Evolutionary conservation across 768 basidiomycete genomes (phyloP).

Genomic region (Clathrus columnatus): DNA sequence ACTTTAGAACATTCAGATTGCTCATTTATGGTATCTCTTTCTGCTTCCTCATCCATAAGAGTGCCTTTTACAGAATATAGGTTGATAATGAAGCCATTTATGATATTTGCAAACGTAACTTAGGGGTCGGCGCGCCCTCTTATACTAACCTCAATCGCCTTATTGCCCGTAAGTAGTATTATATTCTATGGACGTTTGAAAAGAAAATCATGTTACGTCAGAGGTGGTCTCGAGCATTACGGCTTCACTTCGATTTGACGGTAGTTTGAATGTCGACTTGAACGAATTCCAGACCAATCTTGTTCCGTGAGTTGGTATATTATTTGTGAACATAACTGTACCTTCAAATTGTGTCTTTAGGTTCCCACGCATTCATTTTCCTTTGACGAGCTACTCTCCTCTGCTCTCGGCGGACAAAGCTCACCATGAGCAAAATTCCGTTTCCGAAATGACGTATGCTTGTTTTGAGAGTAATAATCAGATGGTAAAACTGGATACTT

Average conservation of each 20-base stretch:
- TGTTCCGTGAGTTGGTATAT: constrained; percentile 36
- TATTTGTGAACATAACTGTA: background rate
- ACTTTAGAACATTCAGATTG: constrained; percentile 98
- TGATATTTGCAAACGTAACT: constrained; percentile 52
- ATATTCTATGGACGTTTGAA: background rate
- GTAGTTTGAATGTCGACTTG: constrained; percentile 53
- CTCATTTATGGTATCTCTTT: constrained; percentile 79
- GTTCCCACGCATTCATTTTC: constrained; percentile 63
- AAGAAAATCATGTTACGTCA: constrained; percentile 9
- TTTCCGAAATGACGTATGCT: constrained; percentile 61
- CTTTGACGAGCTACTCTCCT: constrained; percentile 57
- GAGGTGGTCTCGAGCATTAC: constrained; percentile 46
- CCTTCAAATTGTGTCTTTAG: constrained; percentile 18
- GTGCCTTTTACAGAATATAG: constrained; percentile 22
- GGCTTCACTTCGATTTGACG: constrained; percentile 50
- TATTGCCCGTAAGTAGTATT: constrained; percentile 39
- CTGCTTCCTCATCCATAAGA: background rate
- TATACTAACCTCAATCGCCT: constrained; percentile 61
- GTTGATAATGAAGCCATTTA: constrained; percentile 80
- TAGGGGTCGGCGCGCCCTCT: constrained; percentile 46
- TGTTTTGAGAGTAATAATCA: constrained; percentile 75
- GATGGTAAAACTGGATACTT: constrained; percentile 32
- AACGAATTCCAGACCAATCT: constrained; percentile 69
- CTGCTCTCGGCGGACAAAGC: constrained; percentile 58
- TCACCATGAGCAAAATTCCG: constrained; percentile 61